Percentiles rank a stretch among this genome's conserved stretches.
phyloP scores from a whole-genome alignment of 148 eudicot genomes.

The Bassia scoparia region DNA sequence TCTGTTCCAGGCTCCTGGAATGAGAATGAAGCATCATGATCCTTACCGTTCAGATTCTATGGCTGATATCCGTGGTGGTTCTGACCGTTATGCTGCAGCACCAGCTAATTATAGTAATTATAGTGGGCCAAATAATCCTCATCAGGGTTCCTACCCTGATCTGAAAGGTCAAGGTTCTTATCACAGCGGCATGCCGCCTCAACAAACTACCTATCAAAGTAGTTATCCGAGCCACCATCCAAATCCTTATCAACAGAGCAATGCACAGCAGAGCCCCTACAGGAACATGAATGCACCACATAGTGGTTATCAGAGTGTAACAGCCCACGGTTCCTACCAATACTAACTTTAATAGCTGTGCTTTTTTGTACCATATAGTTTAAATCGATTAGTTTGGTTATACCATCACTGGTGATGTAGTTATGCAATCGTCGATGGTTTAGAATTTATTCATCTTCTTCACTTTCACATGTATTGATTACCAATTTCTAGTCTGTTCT shows the following conservation, averaged over 20 bases:
- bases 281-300: slow-evolving; percentile 26
- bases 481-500: not conserved
- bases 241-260: slow-evolving; percentile 28
- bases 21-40: slow-evolving; percentile 35
- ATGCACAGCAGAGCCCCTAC: slow-evolving; percentile 30
- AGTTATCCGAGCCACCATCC: slow-evolving; percentile 31
- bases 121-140: slow-evolving; percentile 28
- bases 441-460: slow-evolving; percentile 16
- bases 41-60: slow-evolving; percentile 30
- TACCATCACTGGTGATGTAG: slow-evolving; percentile 3
- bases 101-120: slow-evolving; percentile 24
- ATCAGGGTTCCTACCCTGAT: slow-evolving; percentile 23
- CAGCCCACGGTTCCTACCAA: slow-evolving; percentile 37
- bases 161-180: slow-evolving; percentile 20
- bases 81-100: slow-evolving; percentile 35
- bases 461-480: not conserved
- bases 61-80: slow-evolving; percentile 33
- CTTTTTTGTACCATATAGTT: slow-evolving; percentile 36
- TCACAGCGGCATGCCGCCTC: slow-evolving; percentile 31
- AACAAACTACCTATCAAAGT: slow-evolving; percentile 25
- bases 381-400: slow-evolving; percentile 12
- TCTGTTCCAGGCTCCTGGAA: slow-evolving; percentile 41
- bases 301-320: slow-evolving; percentile 26
- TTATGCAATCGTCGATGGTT: slow-evolving; percentile 19
- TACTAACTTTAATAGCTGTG: slow-evolving; percentile 32